Conservation (phyloP, 2,329 filamentous ascomycete genomes). For the Corinectria fuckeliana region DNA sequence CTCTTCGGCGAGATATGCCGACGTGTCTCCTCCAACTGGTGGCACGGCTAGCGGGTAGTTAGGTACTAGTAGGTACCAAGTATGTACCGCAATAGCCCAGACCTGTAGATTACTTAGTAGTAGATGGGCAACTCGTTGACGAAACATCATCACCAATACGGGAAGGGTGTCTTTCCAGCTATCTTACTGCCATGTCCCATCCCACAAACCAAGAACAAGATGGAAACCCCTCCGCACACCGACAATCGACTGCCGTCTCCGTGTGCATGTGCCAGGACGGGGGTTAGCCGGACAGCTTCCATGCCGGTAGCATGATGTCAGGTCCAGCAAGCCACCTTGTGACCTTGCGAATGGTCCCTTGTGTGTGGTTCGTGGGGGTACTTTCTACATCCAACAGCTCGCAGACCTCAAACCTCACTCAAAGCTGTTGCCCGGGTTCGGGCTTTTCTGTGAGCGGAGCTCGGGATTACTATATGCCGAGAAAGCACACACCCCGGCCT, state of each 20-base stretch:
- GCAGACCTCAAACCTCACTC: too few relatives aligned
- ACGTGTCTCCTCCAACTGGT: conserved; percentile 8
- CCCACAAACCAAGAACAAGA: neutral
- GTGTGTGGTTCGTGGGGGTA: conserved; percentile 25
- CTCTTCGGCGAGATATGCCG: conserved; percentile 10
- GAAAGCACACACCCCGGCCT: conserved; percentile 1
- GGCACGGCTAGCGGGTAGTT: conserved; percentile 5
- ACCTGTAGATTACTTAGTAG: too few relatives aligned
- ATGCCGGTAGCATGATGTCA: conserved; percentile 40
- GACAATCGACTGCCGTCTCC: conserved; percentile 21
- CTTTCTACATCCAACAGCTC: conserved; percentile 13
- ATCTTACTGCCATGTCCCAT: neutral
- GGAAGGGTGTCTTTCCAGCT: neutral
- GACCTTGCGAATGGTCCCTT: conserved; percentile 27
- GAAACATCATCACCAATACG: neutral
- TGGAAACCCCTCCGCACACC: conserved; percentile 17
- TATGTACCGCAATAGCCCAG: too few relatives aligned
- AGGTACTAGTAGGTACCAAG: neutral
- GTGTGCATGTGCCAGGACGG: conserved; percentile 16
- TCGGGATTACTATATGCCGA: conserved; percentile 35
- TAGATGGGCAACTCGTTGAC: neutral
- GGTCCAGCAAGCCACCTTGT: conserved; percentile 32
- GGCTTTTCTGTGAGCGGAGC: conserved; percentile 6
- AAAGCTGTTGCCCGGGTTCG: neutral
- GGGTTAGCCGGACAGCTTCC: conserved; percentile 22